Evolutionary conservation across 306 rosid species (phyloP).

Genomic region (Sophora flavescens): DNA sequence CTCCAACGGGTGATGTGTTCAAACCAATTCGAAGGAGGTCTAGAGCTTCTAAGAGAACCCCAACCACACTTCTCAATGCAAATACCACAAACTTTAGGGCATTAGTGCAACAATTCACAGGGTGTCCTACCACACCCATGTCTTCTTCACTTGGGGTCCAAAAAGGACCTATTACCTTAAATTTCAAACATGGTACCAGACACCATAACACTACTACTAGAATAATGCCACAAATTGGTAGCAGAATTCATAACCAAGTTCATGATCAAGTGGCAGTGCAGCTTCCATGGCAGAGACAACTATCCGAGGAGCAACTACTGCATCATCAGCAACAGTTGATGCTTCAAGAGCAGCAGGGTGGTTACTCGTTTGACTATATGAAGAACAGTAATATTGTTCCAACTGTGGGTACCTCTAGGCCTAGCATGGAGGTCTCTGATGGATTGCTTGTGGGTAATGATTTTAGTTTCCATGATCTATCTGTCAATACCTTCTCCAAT

Average conservation of each 20-base stretch:
- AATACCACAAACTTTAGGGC: constrained; percentile 73
- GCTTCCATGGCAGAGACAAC: constrained; percentile 42
- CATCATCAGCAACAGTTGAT: constrained; percentile 33
- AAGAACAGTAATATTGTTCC: constrained; percentile 35
- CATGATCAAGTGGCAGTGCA: constrained; percentile 37
- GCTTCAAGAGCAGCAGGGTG: constrained; percentile 38
- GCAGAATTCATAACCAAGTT: constrained; percentile 21
- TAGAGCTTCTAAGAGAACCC: constrained; percentile 73
- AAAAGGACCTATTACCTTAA: constrained; percentile 77
- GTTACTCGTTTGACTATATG: constrained; percentile 38
- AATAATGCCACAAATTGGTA: constrained; percentile 19
- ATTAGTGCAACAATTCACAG: constrained; percentile 86
- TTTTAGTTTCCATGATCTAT: constrained; percentile 48
- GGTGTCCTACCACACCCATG: constrained; percentile 59
- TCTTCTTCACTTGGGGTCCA: constrained; percentile 56
- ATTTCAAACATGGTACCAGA: constrained; percentile 59
- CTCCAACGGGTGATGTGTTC: constrained; percentile 50
- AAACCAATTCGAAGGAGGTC: constrained; percentile 67
- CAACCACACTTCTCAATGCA: constrained; percentile 77
- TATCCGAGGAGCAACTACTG: neutral
- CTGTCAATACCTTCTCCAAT: constrained; percentile 47
- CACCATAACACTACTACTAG: constrained; percentile 17
- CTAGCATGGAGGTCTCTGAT: constrained; percentile 47
- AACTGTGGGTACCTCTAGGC: constrained; percentile 31
- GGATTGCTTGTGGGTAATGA: constrained; percentile 46